A percentile compares a stretch with the other conserved stretches of the same genome.
phyloP scores from a whole-genome alignment of 371 early-diverging fungal species.

The Circinella minor region DNA sequence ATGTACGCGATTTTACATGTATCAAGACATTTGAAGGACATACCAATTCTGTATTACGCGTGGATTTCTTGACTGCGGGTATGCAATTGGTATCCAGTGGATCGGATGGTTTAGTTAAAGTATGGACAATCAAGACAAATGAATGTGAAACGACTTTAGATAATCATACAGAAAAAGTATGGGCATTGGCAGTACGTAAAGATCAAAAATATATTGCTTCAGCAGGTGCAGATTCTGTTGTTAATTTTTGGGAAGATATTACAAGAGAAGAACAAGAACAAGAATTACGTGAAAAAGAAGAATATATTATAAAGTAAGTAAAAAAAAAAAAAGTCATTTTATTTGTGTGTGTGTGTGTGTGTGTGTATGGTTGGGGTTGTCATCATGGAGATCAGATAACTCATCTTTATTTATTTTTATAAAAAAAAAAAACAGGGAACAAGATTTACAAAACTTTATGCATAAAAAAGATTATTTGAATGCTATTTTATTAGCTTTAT shows the following conservation, averaged over 20 bases:
- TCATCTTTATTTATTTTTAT: background rate
- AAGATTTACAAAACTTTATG: constrained; percentile 87
- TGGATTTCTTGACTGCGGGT: constrained; percentile 85
- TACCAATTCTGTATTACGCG: constrained; percentile 88
- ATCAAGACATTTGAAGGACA: constrained; percentile 97
- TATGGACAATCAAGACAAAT: constrained; percentile 92
- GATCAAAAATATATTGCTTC: constrained; percentile 81
- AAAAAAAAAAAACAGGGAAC: constrained; percentile 65
- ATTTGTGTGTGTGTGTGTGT: too few species aligned
- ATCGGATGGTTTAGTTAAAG: constrained; percentile 92
- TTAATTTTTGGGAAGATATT: constrained; percentile 91
- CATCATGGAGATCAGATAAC: background rate
- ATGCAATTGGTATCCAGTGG: constrained; percentile 87
- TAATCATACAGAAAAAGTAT: constrained; percentile 93
- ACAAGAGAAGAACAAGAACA: constrained; percentile 83
- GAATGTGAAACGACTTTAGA: constrained; percentile 92
- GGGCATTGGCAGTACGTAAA: constrained; percentile 82
- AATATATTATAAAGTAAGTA: constrained; percentile 66
- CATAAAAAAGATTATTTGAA: constrained; percentile 87
- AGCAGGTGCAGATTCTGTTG: constrained; percentile 90
- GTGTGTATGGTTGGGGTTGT: too few species aligned
- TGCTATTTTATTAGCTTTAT: constrained; percentile 91
- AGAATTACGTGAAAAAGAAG: constrained; percentile 69
- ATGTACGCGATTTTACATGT: constrained; percentile 84
- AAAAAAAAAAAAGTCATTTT: background rate